Conservation (phyloP, 2,329 filamentous ascomycete species). For the Apiospora phragmitis region DNA sequence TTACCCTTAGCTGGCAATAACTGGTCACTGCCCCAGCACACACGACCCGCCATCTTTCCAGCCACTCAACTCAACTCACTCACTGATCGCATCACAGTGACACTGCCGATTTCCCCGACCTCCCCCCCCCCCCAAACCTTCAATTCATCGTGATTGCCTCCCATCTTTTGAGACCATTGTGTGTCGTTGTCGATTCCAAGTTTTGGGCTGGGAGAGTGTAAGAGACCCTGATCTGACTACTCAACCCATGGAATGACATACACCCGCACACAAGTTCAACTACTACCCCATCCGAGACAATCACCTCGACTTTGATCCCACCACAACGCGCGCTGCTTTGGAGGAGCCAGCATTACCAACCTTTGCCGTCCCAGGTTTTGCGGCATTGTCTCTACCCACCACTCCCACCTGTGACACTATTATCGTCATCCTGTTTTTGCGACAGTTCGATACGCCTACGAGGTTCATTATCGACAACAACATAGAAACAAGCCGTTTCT, state of each 20-base stretch:
- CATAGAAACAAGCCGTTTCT: neutral
- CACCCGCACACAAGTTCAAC: neutral
- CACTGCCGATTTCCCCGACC: constrained; percentile 7
- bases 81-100: constrained; percentile 1
- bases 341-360: neutral
- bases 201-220: neutral
- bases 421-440: neutral
- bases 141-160: constrained; percentile 5
- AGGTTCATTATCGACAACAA: neutral
- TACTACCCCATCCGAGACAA: neutral
- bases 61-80: constrained; percentile 10
- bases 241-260: neutral
- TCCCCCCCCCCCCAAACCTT: neutral
- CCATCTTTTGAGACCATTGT: neutral
- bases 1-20: neutral
- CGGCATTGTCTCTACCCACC: neutral
- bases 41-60: neutral
- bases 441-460: neutral
- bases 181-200: neutral
- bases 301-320: neutral
- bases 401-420: neutral
- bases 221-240: neutral
- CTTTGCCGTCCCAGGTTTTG: neutral
- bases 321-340: neutral
- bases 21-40: neutral